Base-by-base conservation (phyloP, 225 moss, liverwort and hornwort genomes). In the Straminergon stramineum region DNA sequence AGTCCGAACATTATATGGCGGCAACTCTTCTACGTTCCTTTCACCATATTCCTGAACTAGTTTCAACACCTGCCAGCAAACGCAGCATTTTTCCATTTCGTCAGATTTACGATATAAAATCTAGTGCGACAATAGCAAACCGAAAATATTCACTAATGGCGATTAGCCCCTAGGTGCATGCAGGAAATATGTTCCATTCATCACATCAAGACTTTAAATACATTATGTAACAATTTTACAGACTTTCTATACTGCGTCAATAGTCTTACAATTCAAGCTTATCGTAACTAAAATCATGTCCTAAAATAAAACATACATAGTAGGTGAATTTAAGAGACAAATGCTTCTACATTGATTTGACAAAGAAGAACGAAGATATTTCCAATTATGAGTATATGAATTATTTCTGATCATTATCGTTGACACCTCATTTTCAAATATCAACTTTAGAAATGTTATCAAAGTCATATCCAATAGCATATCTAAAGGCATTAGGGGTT, bases 1-100 rank as follows among this genome's bases (percentile, higher is more conserved):
- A 23, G 93, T 92, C 67, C 93, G 89, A 43, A 91, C 94, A 93
- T 97, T 90, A 83, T 97, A 99, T 13, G 99, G 95, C 71, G 95
- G 91, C 92, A 97, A 88, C 71, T 94, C 94, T 45, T 91, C 89
- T 53, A 91, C 69, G 64, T 96, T 95, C 63, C 85, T 94, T 92
- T 97, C 88, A 91, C 97, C 95, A 87, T 91, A 93, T 32, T 93
- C 93, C 90, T 97, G 95, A 83, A 97, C 94, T 85, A 90, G 75
- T 93, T 95, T 91, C 76, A 97, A 88, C 84, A 99, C 95, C 99
- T 99, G 96, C 70, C 56, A 90, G 84, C 23, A 87, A 86, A 76
- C 15, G 34, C 79, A 15, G 63, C 31, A 84, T 57, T 64, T 75
- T 81, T n/a, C 43, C 55, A 78, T 82, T 57, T 18, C 31, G 70